Conservation (phyloP, 2,329 filamentous ascomycete species). For the Pseudohalonectria lignicola region DNA sequence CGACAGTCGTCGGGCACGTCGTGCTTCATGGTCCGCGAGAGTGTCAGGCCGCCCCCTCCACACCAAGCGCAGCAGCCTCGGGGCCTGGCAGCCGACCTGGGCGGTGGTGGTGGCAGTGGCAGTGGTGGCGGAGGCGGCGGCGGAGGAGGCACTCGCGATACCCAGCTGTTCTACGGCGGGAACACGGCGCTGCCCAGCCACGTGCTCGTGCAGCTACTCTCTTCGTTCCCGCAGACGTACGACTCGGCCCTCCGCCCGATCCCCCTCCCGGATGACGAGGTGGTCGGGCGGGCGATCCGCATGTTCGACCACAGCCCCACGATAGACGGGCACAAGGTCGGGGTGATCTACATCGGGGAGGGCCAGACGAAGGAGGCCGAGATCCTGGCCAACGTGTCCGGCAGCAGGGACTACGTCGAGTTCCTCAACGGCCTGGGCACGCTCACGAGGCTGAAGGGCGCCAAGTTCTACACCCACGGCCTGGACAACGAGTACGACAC, state of each 20-base stretch:
- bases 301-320: constrained; percentile 81
- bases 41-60: constrained; percentile 44
- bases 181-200: constrained; percentile 63
- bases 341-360: constrained; percentile 85
- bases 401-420: constrained; percentile 77
- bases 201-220: constrained; percentile 57
- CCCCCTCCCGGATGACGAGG: constrained; percentile 60
- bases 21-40: constrained; percentile 47
- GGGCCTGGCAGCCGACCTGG: constrained; percentile 7
- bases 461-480: constrained; percentile 87
- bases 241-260: constrained; percentile 57
- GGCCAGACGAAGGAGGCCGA: constrained; percentile 73
- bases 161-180: constrained; percentile 37
- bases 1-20: constrained; percentile 60
- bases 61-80: constrained; percentile 33
- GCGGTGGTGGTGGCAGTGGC: constrained; percentile 25
- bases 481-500: constrained; percentile 66
- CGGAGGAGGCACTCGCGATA: constrained; percentile 37
- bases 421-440: constrained; percentile 78
- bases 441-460: constrained; percentile 67
- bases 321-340: constrained; percentile 91
- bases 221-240: constrained; percentile 46
- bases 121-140: too few species aligned
- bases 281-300: constrained; percentile 61
- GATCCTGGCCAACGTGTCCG: constrained; percentile 77